phyloP scores from a whole-genome alignment of 371 early-diverging fungal genomes.

The Modicella reniformis region DNA sequence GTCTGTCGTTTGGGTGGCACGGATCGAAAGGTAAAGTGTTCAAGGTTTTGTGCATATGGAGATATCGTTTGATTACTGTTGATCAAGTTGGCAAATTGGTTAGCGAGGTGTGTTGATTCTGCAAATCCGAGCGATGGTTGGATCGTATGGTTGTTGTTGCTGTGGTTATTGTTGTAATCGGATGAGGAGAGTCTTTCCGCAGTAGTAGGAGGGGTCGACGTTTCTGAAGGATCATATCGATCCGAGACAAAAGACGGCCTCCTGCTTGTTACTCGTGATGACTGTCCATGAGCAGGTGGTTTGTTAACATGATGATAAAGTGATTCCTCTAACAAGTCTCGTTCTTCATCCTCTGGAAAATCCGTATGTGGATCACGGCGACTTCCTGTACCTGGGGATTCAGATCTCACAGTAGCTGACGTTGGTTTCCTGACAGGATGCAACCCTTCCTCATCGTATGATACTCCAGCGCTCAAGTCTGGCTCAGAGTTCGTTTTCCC shows the following conservation, averaged over 20 bases:
- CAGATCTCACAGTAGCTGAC: slow-evolving; percentile 52
- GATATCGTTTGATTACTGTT: slow-evolving; percentile 85
- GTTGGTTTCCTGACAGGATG: slow-evolving; percentile 42
- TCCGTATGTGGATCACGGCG: slow-evolving; percentile 44
- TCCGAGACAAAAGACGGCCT: slow-evolving; percentile 23
- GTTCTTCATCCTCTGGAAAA: slow-evolving; percentile 23
- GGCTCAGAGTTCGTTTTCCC: slow-evolving; percentile 43
- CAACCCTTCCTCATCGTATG: slow-evolving; percentile 44
- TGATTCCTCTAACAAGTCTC: slow-evolving; percentile 40
- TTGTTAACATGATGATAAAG: slow-evolving; percentile 28
- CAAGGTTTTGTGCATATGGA: slow-evolving; percentile 78
- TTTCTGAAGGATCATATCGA: slow-evolving; percentile 15
- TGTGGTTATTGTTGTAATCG: slow-evolving; percentile 61
- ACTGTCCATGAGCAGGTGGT: slow-evolving; percentile 1
- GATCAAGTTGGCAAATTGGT: slow-evolving; percentile 84
- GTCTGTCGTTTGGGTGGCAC: slow-evolving; percentile 59
- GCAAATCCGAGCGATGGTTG: slow-evolving; percentile 76
- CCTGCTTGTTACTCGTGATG: slow-evolving; percentile 11
- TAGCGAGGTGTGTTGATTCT: slow-evolving; percentile 65
- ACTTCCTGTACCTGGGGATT: slow-evolving; percentile 32
- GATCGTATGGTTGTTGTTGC: no score
- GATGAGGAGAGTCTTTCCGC: slow-evolving; percentile 46
- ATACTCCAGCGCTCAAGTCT: slow-evolving; percentile 45
- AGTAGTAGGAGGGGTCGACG: slow-evolving; percentile 46
- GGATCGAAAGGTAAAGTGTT: slow-evolving; percentile 82